Conservation (phyloP, 768 basidiomycete genomes). For the Macrolepiota albuminosa region DNA sequence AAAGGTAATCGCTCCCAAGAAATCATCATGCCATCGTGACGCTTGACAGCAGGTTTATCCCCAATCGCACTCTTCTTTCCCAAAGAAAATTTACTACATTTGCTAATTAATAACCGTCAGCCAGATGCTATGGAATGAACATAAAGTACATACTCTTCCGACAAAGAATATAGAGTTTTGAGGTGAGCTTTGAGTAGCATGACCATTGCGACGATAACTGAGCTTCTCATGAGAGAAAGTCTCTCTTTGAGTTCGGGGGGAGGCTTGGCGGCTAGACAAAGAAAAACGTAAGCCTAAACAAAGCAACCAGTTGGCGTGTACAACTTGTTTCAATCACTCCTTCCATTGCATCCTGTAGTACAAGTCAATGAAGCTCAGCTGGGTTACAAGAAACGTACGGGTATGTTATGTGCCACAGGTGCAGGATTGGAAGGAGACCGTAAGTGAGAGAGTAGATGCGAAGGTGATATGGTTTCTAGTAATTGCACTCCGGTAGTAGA, state of each 20-base stretch:
- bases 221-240: constrained; percentile 50
- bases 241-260: constrained; percentile 13
- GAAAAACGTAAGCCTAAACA: background rate
- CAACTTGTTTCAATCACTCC: constrained; percentile 9
- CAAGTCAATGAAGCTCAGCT: background rate
- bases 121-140: background rate
- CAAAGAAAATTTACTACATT: constrained; percentile 82
- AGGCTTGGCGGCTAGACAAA: constrained; percentile 2
- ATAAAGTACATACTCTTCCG: constrained; percentile 74
- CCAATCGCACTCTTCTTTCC: constrained; percentile 90
- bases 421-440: constrained; percentile 28
- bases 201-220: constrained; percentile 77
- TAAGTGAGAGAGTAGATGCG: constrained; percentile 61
- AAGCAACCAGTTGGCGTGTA: background rate
- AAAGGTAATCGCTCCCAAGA: constrained; percentile 74
- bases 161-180: constrained; percentile 76
- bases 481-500: constrained; percentile 80
- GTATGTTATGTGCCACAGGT: constrained; percentile 7
- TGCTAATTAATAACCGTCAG: constrained; percentile 41
- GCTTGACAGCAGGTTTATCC: constrained; percentile 71
- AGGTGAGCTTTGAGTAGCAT: constrained; percentile 86
- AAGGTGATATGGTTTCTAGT: constrained; percentile 70
- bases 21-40: constrained; percentile 55
- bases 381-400: constrained; percentile 1
- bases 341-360: constrained; percentile 17